Evolutionary conservation across 305 asterid genomes (phyloP).

Genomic region (Fraxinus platypoda): DNA sequence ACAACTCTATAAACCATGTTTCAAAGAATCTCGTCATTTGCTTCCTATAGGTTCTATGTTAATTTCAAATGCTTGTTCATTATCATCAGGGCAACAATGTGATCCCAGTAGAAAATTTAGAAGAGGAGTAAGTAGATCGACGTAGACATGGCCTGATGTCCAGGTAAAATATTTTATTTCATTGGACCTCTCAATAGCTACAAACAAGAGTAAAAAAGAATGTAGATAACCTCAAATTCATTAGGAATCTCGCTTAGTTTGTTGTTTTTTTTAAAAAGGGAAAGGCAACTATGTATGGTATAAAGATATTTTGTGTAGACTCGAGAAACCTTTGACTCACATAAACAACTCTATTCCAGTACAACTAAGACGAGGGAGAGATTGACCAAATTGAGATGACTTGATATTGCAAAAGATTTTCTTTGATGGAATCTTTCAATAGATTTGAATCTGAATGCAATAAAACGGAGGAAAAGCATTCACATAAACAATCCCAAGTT

Average conservation of each 20-base stretch:
- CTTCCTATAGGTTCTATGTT: neutral
- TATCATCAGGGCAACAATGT: neutral
- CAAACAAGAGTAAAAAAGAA: neutral
- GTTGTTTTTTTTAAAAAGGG: neutral
- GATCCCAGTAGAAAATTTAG: neutral
- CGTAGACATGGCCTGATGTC: neutral
- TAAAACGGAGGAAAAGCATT: neutral
- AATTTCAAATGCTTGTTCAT: neutral
- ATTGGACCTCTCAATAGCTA: neutral
- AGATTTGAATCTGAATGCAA: neutral
- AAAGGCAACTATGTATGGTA: neutral
- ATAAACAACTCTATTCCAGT: neutral
- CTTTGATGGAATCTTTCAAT: neutral
- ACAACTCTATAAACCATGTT: neutral
- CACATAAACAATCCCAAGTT: neutral
- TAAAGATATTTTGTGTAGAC: neutral
- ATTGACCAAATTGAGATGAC: neutral
- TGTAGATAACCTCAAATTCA: neutral
- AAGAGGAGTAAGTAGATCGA: neutral
- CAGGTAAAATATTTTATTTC: neutral
- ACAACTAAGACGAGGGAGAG: neutral
- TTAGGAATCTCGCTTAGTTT: neutral
- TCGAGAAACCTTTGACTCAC: neutral
- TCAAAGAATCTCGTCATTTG: neutral
- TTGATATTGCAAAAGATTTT: neutral